Conservation (phyloP, 225 moss, liverwort and hornwort genomes). For the Antitrichia curtipendula region DNA sequence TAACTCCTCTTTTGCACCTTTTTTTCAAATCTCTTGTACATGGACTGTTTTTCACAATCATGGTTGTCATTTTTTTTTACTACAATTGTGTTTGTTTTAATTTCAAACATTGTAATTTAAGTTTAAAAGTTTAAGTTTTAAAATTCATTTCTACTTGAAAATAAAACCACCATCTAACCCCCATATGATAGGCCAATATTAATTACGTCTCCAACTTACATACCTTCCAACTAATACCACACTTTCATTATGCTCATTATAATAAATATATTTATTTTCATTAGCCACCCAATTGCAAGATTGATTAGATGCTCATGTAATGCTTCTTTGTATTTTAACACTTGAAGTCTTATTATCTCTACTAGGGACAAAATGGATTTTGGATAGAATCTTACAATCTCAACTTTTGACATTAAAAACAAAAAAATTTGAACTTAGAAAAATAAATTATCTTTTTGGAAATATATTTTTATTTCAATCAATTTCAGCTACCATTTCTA, state of each 20-base stretch:
- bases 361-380: too few relatives aligned
- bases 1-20: not conserved
- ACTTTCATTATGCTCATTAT: not conserved
- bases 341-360: fast-evolving
- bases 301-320: not conserved
- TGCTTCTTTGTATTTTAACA: not conserved
- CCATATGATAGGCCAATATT: not conserved
- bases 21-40: not conserved
- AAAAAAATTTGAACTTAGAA: too few relatives aligned
- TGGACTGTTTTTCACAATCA: not conserved
- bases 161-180: not conserved
- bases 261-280: not conserved
- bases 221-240: not conserved
- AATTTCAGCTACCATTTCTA: too few relatives aligned
- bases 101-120: not conserved
- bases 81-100: not conserved
- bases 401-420: not conserved
- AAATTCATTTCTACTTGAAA: not conserved
- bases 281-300: not conserved
- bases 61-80: not conserved
- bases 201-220: not conserved
- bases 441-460: fast-evolving
- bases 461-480: not conserved
- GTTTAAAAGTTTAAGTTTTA: not conserved
- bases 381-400: fast-evolving